Evolutionary conservation across 495 filamentous ascomycete species (phyloP), one percentile per base, ranked within the genome.

Genomic region (Pyrenula aspistea): DNA sequence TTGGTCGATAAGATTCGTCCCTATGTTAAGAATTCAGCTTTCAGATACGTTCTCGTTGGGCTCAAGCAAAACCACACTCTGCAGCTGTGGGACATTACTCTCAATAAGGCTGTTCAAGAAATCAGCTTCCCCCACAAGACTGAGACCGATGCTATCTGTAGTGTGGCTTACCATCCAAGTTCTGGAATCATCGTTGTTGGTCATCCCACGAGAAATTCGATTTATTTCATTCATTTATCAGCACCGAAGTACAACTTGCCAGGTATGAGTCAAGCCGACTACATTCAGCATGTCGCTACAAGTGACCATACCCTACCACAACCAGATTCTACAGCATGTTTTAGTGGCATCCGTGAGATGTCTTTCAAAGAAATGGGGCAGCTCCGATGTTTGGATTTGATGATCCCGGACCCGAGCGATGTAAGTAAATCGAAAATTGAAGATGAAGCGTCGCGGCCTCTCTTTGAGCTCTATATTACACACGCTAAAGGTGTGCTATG

Each of bases 51-150:
- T 70, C 81, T 99, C 57, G 91, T 99, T 53, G 94, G 94, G 58
- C 87, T 96, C 78, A 97, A 96, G 73, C 94, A 97, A 68, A 99
- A 99, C 68, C 94, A 99, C 73, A 93, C 91, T 53, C 83, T 99
- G 58, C 94, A 99, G 74, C 80, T 99, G 56, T 99, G 94, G 94
- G 94, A 99, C 79, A 87, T 99, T 68, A 88, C 87, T 56, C 83
- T 99, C 2, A 84, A 84, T 56, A 96, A 94, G 73, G 86, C 91
- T 24, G 93, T 99, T 53, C 91, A 97, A 68, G 94, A 99, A 73
- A 81, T 97, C 63, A 90, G 92, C 68, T 85, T 99, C 57, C 94
- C 94, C 3, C 94, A 99, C 65, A 86, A 87, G 71, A 95, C 92
- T 61, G 94, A 99, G 70, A 91, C 89, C 11, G 94, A 99, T 73